phyloP scores from a whole-genome alignment of 176 grass and related monocot genomes.

The Aegilops speltoides region DNA sequence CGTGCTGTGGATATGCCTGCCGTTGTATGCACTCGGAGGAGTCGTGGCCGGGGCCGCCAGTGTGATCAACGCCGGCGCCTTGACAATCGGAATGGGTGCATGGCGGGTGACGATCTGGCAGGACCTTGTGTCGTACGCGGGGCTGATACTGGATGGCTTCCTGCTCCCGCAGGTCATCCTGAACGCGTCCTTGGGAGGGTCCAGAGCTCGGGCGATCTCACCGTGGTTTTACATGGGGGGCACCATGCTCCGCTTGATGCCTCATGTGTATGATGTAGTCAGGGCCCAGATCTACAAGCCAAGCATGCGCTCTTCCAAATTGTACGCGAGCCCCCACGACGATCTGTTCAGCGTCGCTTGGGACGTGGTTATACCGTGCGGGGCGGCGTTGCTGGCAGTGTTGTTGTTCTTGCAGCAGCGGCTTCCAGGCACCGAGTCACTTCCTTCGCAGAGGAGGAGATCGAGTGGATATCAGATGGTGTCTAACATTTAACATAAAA shows the following conservation, averaged over 20 bases:
- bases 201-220: background rate
- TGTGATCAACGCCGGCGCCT: background rate
- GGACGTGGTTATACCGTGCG: background rate
- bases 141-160: no score
- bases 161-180: conserved; percentile 7
- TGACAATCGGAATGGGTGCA: background rate
- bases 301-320: conserved; percentile 3
- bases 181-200: conserved; percentile 26
- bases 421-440: conserved; percentile 32
- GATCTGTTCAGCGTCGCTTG: conserved; percentile 40
- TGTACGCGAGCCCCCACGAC: conserved; percentile 29
- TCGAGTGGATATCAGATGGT: conserved; percentile 44
- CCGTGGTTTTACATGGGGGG: no score
- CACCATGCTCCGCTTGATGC: no score
- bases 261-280: background rate
- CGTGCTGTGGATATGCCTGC: no score
- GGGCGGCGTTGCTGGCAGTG: conserved; percentile 35
- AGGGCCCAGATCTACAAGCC: conserved; percentile 25
- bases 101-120: conserved; percentile 29
- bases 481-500: background rate
- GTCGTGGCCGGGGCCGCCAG: background rate
- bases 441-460: conserved; percentile 18
- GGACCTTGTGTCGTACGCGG: background rate
- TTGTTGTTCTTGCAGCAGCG: conserved; percentile 64
- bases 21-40: background rate